Evolutionary conservation across 208 protist genomes (phyloP).

Genomic region (Leishmania tropica): DNA sequence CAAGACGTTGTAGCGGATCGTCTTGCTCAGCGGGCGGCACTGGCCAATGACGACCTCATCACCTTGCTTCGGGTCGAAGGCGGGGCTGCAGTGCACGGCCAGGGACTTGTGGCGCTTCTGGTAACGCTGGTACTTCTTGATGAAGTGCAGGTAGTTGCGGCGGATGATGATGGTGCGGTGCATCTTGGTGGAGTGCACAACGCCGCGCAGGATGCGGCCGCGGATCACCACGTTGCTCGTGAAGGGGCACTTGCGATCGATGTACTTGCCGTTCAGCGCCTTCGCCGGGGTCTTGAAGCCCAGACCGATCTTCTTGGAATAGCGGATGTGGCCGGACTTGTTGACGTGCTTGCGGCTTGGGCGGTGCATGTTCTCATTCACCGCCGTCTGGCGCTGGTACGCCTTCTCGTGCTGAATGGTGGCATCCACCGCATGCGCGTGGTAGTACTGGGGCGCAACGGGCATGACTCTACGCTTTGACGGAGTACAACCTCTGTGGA

Average conservation of each 20-base stretch:
- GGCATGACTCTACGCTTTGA: constrained; percentile 31
- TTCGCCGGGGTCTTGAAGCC: constrained; percentile 99
- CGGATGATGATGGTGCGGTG: constrained; percentile 98
- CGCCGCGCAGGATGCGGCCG: constrained; percentile 98
- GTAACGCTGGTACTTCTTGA: constrained; percentile 99
- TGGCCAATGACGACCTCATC: constrained; percentile 99
- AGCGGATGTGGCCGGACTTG: constrained; percentile 92
- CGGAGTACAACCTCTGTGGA: neutral
- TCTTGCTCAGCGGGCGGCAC: constrained; percentile 99
- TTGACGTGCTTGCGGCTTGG: constrained; percentile 58
- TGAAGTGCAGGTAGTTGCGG: constrained; percentile 99
- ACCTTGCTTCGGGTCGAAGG: constrained; percentile 98
- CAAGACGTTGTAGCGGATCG: constrained; percentile 99
- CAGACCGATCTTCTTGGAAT: constrained; percentile 92
- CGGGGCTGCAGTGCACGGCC: constrained; percentile 98
- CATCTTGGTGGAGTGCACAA: constrained; percentile 99
- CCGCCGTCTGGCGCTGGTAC: constrained; percentile 92
- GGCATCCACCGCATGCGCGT: constrained; percentile 71
- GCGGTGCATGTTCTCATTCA: constrained; percentile 91
- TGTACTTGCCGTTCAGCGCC: constrained; percentile 98
- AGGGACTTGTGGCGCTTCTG: constrained; percentile 99
- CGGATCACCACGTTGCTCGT: constrained; percentile 99
- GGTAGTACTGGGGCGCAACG: constrained; percentile 65
- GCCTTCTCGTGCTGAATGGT: constrained; percentile 93
- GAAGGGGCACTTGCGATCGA: constrained; percentile 99